phyloP scores from a whole-genome alignment of 2,329 filamentous ascomycete genomes.

The Exutisphaerella laricina region DNA sequence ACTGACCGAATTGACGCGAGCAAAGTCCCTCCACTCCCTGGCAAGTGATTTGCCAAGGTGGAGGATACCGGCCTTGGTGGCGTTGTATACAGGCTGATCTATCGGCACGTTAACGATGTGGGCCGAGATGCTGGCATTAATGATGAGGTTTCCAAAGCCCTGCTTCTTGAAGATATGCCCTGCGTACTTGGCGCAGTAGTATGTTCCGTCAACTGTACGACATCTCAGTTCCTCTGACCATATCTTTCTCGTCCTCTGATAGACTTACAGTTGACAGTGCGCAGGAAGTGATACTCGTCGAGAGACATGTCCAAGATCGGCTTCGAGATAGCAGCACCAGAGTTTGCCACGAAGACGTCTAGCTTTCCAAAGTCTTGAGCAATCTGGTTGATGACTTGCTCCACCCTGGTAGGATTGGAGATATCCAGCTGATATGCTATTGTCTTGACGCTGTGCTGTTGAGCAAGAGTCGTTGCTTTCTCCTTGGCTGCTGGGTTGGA shows the following conservation, averaged over 20 bases:
- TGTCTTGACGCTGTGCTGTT: constrained; percentile 21
- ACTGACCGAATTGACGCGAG: constrained; percentile 52
- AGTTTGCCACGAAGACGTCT: constrained; percentile 84
- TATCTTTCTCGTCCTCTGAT: too few species aligned
- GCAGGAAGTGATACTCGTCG: constrained; percentile 48
- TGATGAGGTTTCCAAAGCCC: constrained; percentile 47
- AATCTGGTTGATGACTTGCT: constrained; percentile 66
- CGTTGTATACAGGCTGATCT: constrained; percentile 56
- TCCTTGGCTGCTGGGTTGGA: constrained; percentile 54
- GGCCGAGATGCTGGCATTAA: constrained; percentile 35
- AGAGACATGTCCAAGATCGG: constrained; percentile 51
- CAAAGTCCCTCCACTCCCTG: constrained; percentile 52
- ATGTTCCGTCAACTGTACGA: constrained; percentile 34
- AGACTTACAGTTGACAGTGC: constrained; percentile 50
- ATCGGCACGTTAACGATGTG: constrained; percentile 36
- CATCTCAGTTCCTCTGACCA: too few species aligned
- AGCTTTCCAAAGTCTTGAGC: constrained; percentile 67
- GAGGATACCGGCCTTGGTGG: constrained; percentile 51
- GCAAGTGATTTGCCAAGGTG: constrained; percentile 54
- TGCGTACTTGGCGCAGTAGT: constrained; percentile 40
- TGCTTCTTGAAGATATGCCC: constrained; percentile 40
- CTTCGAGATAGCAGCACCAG: constrained; percentile 76
- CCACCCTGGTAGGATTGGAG: constrained; percentile 54
- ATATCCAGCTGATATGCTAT: constrained; percentile 62
- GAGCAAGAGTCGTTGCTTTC: constrained; percentile 10